A percentile compares a stretch with the other conserved stretches of the same genome.
phyloP scores from a whole-genome alignment of 2,329 filamentous ascomycete genomes.

The Botrytis aclada region DNA sequence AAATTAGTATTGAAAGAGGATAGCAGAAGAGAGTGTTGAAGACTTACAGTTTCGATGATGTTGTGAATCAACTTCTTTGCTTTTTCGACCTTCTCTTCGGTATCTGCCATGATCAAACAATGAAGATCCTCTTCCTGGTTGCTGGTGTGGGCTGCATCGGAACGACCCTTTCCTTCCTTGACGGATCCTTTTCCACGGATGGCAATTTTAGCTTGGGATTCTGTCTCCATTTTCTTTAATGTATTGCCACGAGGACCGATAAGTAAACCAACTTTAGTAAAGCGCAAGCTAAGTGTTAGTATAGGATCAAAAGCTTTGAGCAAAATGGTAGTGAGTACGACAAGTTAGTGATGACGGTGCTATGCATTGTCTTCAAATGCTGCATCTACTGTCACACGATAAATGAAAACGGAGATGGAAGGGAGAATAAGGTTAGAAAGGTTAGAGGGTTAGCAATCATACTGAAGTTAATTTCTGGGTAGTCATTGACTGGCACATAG shows the following conservation, averaged over 20 bases:
- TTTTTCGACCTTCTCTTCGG: constrained; percentile 99
- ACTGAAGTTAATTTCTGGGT: constrained; percentile 99
- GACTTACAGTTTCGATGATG: constrained; percentile 91
- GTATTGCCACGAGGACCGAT: constrained; percentile 99
- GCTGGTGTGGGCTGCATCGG: constrained; percentile 97
- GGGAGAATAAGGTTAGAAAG: constrained; percentile 56
- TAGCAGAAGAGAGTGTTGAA: not conserved
- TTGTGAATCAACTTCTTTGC: constrained; percentile 98
- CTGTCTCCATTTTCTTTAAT: constrained; percentile 98
- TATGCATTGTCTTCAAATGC: constrained; percentile 34
- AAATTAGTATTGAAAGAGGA: constrained; percentile 34
- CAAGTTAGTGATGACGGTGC: constrained; percentile 40
- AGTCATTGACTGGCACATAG: constrained; percentile 99
- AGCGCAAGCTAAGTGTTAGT: constrained; percentile 92
- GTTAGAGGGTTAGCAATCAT: constrained; percentile 99
- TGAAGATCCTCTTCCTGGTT: constrained; percentile 99
- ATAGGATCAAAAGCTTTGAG: constrained; percentile 39
- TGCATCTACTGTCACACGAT: constrained; percentile 39
- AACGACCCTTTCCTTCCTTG: constrained; percentile 98
- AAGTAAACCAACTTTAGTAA: constrained; percentile 96
- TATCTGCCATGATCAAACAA: constrained; percentile 99
- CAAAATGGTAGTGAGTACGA: constrained; percentile 38
- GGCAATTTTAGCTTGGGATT: constrained; percentile 97
- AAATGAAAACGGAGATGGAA: constrained; percentile 42
- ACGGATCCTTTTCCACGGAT: constrained; percentile 99